These are phyloP conservation scores for Colletotrichum cuscutae DNA, from an alignment of 2,329 filamentous ascomycete genomes.

Conservation along the genomic window DNA sequence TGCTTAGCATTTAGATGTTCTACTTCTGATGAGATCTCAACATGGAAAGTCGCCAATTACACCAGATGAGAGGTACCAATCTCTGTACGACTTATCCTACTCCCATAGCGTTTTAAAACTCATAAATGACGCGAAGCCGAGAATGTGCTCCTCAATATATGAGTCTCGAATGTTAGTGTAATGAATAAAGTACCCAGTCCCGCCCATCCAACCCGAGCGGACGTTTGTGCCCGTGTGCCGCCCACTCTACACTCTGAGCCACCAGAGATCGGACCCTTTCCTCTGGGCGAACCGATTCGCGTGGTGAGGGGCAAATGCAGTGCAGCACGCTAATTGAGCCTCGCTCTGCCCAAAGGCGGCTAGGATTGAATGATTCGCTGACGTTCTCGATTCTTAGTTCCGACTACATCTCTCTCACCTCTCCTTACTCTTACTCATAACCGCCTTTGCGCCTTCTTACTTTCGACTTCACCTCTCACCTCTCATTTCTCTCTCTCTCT, in stretches of 20 bases:
- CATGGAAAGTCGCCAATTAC: rapidly evolving
- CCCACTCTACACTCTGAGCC: background rate
- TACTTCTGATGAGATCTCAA: background rate
- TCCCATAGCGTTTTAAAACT: background rate
- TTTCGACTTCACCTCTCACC: background rate
- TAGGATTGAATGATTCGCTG: slow-evolving; percentile 23
- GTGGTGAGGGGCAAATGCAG: background rate
- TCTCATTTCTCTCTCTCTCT: background rate
- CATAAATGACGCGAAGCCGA: background rate
- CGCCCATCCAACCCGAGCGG: background rate
- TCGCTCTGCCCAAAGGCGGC: slow-evolving; percentile 8
- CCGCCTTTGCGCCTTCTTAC: background rate
- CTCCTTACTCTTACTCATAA: background rate
- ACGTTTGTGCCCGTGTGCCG: background rate
- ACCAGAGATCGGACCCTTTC: background rate
- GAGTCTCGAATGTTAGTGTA: background rate
- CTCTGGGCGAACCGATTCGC: background rate
- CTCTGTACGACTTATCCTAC: background rate
- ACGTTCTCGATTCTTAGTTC: slow-evolving; percentile 25
- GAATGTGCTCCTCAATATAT: background rate
- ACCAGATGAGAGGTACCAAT: background rate
- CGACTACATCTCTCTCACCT: background rate
- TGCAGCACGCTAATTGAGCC: slow-evolving; percentile 25
- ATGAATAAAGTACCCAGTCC: background rate
- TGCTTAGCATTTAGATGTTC: background rate